Base-by-base conservation (phyloP, 106 monocot genomes). In the Dendrobium nobile region DNA sequence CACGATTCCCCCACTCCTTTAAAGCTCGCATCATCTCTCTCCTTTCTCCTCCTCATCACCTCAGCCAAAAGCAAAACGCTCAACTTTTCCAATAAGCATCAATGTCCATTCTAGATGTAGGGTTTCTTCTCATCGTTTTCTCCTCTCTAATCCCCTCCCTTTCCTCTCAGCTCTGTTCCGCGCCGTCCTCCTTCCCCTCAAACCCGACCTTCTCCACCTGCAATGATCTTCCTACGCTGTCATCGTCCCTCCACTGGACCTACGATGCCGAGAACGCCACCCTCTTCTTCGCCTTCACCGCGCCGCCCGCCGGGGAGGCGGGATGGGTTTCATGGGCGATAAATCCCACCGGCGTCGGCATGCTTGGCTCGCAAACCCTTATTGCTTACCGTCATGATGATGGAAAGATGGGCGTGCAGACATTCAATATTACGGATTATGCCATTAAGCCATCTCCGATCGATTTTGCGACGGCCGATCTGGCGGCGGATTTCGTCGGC, bases 251-350 rank as follows among this genome's bases (percentile, higher is more conserved):
- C 47, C 93, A 88, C 82, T 96, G 84, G 84, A 85, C 87, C 77
- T 87, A 85, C 85, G 64, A 83, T 76, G 0, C 45, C 19, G 51
- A 80, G 10, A 58, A 82, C 24, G 79, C 81, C 9, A 54, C 54
- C 16, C 81, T 96, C 77, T 75, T 65, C 18, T 45, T 96, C 54
- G 96, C 96, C 42, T 96, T 91, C 82, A 43, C 75, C 43, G 87
- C 93, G 24, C 17, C 85, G 7, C 91, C 91, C 3, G 56, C 85
- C 4, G 20, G 61, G 7, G 47, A 87, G 22, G 51, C 41, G 2
- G 93, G 96, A 2, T 89, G 90, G 94, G 80, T 85, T 31, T 93
- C 93, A 1, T 94, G 94, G 94, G 89, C 86, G 7, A 85, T 94
- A 68, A 94, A 94, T 80, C 91, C 91, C 16, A 47, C 61, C 24